phyloP scores from a whole-genome alignment of 257 asterid genomes.

The Knoxia roxburghii region DNA sequence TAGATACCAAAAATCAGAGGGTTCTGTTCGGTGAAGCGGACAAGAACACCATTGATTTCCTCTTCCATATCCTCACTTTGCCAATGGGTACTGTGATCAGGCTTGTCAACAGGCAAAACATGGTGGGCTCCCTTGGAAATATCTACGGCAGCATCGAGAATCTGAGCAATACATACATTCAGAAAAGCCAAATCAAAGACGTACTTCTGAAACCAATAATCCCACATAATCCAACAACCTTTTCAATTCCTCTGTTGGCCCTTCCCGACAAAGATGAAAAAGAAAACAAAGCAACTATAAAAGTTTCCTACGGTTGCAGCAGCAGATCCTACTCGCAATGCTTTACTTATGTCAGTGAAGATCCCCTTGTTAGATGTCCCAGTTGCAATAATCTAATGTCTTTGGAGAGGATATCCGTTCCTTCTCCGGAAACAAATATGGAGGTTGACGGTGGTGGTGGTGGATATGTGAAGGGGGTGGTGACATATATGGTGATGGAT shows the following conservation, averaged over 20 bases:
- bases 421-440: too few species aligned
- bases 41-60: constrained; percentile 36
- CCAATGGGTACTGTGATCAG: constrained; percentile 9
- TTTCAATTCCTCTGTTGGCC: constrained; percentile 15
- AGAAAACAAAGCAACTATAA: too few species aligned
- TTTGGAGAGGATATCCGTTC: too few species aligned
- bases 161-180: constrained; percentile 11
- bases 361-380: too few species aligned
- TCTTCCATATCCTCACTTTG: constrained; percentile 25
- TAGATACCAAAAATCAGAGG: constrained; percentile 19
- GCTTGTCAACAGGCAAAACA: background rate
- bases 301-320: too few species aligned
- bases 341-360: too few species aligned
- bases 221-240: background rate
- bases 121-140: background rate
- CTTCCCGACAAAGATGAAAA: background rate
- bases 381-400: too few species aligned
- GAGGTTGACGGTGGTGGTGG: too few species aligned
- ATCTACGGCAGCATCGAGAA: background rate
- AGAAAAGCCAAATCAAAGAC: constrained; percentile 18
- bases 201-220: constrained; percentile 14
- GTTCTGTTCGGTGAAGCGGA: constrained; percentile 39
- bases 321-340: too few species aligned
- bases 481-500: too few species aligned
- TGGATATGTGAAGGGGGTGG: too few species aligned